Evolutionary conservation across 345 rosid species (phyloP), one percentile per base, ranked within the genome.

Genomic region (Gossypium ekmanianum): DNA sequence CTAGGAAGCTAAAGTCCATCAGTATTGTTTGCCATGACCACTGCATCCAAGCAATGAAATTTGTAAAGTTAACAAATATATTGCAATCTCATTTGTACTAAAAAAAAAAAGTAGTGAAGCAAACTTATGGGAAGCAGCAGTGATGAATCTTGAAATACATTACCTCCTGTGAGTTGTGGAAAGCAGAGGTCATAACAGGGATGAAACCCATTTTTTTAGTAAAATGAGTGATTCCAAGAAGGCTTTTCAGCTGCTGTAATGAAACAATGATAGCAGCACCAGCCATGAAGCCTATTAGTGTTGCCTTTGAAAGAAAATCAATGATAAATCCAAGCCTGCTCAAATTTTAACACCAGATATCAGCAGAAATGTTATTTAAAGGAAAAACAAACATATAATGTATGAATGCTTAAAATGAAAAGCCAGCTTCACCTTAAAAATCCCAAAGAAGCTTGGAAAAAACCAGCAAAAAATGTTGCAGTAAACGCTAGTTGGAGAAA

Each of bases 21-120:
- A 95, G 76, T 73, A 90, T 84, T 51, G 98, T 93, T 80, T 95
- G 93, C 99, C 99, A 95, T 71, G 98, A 90, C 96, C 98, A 93
- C 99, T 95, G 89, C 88, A 61, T 26, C 73, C 41, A 34, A 34
- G 41, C 41, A 34, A 34, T 34, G 1, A 5, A 34, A 5, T 34
- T 34, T 34, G 41, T 34, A 34, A 34, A 34, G 41, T 34, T 5
- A 34, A 5, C 41, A 34, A 34, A 34, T 34, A 34, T 34, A 5
- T 34, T 34, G 41, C 41, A 34, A 34, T 34, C 41, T 34, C 7
- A 34, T 34, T 34, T 34, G 41, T 34, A 6, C 41, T 34, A 34
- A 34, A 34, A 34, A 34, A 34, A 5, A 34, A 34, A 34, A 34
- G 41, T 34, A 34, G 41, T 34, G 41, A 34, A 34, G 41, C 41